Conservation (phyloP, 768 basidiomycete genomes). For the Collybiopsis luxurians region DNA sequence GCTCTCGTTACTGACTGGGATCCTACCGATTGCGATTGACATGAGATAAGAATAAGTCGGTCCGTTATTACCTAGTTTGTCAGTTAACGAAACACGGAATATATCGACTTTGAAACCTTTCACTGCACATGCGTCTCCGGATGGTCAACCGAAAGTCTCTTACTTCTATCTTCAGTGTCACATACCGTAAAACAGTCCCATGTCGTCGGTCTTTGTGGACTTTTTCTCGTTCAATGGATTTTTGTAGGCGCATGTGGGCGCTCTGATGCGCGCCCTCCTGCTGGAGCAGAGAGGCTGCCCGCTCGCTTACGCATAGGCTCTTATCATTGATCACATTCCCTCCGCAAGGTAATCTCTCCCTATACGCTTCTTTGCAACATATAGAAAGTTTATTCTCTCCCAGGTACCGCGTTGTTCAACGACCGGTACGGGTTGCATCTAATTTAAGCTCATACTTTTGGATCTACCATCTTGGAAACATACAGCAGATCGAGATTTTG, state of each 20-base stretch:
- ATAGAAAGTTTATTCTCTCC: neutral
- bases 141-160: neutral
- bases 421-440: neutral
- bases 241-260: neutral
- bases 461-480: constrained; percentile 1
- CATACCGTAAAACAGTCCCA: neutral
- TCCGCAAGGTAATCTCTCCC: neutral
- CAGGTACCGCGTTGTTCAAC: neutral
- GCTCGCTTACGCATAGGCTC: neutral
- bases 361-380: neutral
- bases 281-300: neutral
- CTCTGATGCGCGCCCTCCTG: neutral
- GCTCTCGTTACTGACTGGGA: constrained; percentile 45
- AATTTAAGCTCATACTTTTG: neutral
- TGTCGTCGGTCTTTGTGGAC: neutral
- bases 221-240: neutral
- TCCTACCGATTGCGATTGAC: constrained; percentile 29
- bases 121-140: neutral
- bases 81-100: neutral
- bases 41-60: neutral
- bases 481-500: constrained; percentile 5
- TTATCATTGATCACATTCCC: neutral
- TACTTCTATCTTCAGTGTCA: neutral
- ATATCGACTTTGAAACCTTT: neutral
- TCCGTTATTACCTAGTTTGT: neutral